A percentile compares a stretch with the other conserved stretches of the same genome.
These are phyloP conservation scores for Peniophora sp. DNA, from an alignment of 1,284 basidiomycete genomes.

Conservation along the genomic window DNA sequence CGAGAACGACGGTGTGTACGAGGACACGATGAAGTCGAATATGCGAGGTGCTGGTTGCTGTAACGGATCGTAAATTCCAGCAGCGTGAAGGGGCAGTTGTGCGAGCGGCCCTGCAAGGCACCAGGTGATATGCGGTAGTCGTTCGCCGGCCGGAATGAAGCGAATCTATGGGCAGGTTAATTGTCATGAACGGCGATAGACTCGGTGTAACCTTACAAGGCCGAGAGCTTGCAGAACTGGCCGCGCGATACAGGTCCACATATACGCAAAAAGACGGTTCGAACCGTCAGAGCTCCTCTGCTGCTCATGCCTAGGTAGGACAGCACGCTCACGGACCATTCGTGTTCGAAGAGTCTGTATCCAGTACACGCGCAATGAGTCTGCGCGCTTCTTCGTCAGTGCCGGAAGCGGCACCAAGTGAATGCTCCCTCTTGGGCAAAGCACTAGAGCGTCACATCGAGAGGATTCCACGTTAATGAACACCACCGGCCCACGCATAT, in stretches of 20 bases:
- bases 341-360: neutral
- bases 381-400: neutral
- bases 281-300: neutral
- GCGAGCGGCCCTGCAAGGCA: slow-evolving; percentile 15
- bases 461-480: neutral
- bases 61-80: slow-evolving; percentile 8
- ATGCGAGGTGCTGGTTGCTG: neutral
- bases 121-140: slow-evolving; percentile 14
- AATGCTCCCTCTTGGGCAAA: neutral
- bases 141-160: neutral
- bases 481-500: slow-evolving; percentile 3
- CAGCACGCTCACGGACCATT: neutral
- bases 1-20: slow-evolving; percentile 15
- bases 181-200: neutral
- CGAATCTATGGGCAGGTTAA: neutral
- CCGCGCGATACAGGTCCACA: neutral
- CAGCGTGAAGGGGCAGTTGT: slow-evolving; percentile 17
- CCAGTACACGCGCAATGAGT: neutral
- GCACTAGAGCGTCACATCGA: neutral
- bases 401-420: neutral
- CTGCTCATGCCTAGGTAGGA: neutral
- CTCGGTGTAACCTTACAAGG: too few relatives aligned
- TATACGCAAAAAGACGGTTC: neutral
- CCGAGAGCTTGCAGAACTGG: neutral
- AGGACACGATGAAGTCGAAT: slow-evolving; percentile 14